phyloP scores from a whole-genome alignment of 2,329 filamentous ascomycete species.

The Colletotrichum sp. region DNA sequence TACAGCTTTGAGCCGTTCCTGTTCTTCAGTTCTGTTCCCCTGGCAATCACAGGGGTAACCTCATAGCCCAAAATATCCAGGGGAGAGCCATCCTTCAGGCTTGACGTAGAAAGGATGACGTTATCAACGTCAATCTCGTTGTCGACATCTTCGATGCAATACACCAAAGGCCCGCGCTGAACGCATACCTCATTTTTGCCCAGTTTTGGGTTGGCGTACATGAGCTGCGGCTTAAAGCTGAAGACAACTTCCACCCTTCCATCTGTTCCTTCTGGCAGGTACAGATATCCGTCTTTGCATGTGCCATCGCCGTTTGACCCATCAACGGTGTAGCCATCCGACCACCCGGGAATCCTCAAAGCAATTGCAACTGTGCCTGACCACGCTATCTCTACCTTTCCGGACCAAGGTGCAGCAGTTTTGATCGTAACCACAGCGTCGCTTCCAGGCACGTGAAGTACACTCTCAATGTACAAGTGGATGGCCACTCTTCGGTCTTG shows the following conservation, averaged over 20 bases:
- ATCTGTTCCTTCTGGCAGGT: background rate
- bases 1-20: background rate
- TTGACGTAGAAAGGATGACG: background rate
- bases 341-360: background rate
- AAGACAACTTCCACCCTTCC: background rate
- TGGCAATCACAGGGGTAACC: background rate
- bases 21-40: background rate
- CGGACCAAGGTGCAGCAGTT: background rate
- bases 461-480: background rate
- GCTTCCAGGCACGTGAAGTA: background rate
- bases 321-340: background rate
- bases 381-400: background rate
- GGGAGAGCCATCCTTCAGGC: background rate
- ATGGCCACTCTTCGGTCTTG: background rate
- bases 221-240: background rate
- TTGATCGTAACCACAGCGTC: background rate
- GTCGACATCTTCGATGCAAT: constrained; percentile 4
- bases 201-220: background rate
- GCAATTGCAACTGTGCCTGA: background rate
- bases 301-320: background rate
- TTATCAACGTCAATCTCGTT: background rate
- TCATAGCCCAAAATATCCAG: background rate
- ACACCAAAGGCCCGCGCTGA: background rate
- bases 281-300: background rate
- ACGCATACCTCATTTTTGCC: background rate